Conservation (phyloP, 768 basidiomycete species). For the Tylopilus rubrobrunneus region DNA sequence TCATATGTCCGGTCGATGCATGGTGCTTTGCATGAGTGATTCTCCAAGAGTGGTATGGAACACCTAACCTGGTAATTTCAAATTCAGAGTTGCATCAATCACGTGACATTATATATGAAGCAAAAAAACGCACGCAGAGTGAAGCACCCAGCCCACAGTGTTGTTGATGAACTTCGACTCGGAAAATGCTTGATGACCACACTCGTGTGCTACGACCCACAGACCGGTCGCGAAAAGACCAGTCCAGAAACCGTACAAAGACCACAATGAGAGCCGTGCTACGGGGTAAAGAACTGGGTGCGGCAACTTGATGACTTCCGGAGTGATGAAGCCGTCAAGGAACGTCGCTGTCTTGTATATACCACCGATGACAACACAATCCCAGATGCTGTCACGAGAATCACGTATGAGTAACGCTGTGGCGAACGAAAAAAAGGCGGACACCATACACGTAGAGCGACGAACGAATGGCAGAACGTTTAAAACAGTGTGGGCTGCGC, state of each 20-base stretch:
- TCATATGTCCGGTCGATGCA: conserved; percentile 90
- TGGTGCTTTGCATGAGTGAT: conserved; percentile 95
- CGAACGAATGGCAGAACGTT: conserved; percentile 82
- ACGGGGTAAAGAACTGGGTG: conserved; percentile 59
- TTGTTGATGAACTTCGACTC: conserved; percentile 91
- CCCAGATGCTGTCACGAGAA: conserved; percentile 55
- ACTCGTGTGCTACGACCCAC: conserved; percentile 94
- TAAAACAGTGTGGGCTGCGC: conserved; percentile 75
- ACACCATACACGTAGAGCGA: conserved; percentile 67
- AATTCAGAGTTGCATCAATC: conserved; percentile 13
- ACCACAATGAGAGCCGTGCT: conserved; percentile 68
- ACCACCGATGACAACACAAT: conserved; percentile 62
- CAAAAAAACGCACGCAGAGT: conserved; percentile 65
- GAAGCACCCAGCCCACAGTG: conserved; percentile 86
- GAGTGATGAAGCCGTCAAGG: conserved; percentile 60
- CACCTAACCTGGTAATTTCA: conserved; percentile 62
- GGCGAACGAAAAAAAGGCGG: neutral
- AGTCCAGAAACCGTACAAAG: conserved; percentile 73
- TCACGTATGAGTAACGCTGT: conserved; percentile 10
- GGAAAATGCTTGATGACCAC: conserved; percentile 95
- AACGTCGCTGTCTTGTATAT: conserved; percentile 66
- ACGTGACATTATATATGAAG: conserved; percentile 15
- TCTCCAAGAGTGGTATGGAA: conserved; percentile 96
- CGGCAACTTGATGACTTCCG: conserved; percentile 50
- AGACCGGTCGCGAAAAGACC: conserved; percentile 90